Evolutionary conservation across 176 grass and related monocot species (phyloP).

Genomic region (Hordeum marinum): DNA sequence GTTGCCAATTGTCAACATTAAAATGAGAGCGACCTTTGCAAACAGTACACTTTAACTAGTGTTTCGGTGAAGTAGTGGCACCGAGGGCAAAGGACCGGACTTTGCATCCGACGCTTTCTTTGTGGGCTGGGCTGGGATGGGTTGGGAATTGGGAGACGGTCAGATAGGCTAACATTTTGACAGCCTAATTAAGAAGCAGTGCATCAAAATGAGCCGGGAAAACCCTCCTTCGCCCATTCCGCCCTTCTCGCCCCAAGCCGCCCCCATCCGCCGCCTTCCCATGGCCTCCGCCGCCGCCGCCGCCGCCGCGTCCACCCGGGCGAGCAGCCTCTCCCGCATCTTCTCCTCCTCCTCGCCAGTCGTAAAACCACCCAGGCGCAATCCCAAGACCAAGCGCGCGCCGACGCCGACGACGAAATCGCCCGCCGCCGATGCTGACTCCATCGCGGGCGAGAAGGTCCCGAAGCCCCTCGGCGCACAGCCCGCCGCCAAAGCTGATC

Average conservation of each 20-base stretch:
- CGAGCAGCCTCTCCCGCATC: constrained; percentile 23
- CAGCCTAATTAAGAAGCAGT: background rate
- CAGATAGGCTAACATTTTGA: background rate
- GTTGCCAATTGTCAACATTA: no score
- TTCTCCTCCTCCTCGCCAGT: background rate
- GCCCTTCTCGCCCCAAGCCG: background rate
- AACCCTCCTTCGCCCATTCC: background rate
- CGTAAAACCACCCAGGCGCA: background rate
- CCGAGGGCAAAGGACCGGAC: no score
- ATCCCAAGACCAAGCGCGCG: background rate
- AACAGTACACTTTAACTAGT: no score
- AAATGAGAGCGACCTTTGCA: no score
- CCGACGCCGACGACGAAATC: background rate
- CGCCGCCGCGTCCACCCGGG: background rate
- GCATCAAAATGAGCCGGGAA: background rate
- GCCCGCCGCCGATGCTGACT: background rate
- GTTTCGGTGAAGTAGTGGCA: no score
- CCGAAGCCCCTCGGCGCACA: background rate
- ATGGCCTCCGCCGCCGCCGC: constrained; percentile 2
- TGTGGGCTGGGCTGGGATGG: background rate
- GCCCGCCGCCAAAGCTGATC: background rate
- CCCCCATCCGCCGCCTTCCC: background rate
- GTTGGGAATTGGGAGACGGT: no score
- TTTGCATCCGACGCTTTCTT: no score
- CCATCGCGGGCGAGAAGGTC: background rate